Conservation (phyloP, 2,329 filamentous ascomycete species). For the Xenosphaeropsis pyriputrescens region DNA sequence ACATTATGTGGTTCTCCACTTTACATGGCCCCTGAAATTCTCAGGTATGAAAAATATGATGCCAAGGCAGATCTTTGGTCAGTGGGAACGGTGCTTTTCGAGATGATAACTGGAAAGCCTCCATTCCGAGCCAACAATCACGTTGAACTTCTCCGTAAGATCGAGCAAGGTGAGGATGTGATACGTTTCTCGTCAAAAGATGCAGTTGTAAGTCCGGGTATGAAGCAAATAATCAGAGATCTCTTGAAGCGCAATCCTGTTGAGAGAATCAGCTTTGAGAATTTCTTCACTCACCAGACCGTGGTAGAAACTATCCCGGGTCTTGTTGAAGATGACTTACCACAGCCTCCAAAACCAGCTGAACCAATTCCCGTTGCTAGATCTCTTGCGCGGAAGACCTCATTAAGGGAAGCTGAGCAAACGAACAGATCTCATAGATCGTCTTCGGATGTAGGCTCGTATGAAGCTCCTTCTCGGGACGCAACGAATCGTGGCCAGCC, state of each 20-base stretch:
- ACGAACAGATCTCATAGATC: background rate
- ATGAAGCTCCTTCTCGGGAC: slow-evolving; percentile 13
- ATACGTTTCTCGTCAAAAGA: slow-evolving; percentile 72
- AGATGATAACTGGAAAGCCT: slow-evolving; percentile 84
- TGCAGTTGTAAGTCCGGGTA: slow-evolving; percentile 52
- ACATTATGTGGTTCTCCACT: slow-evolving; percentile 92
- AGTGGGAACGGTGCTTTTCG: slow-evolving; percentile 85
- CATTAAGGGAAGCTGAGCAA: slow-evolving; percentile 8
- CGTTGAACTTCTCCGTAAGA: slow-evolving; percentile 82
- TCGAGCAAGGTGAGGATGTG: slow-evolving; percentile 74
- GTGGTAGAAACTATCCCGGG: slow-evolving; percentile 66
- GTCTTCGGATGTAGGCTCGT: background rate
- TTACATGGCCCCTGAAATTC: slow-evolving; percentile 97
- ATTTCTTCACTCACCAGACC: slow-evolving; percentile 67
- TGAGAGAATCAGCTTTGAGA: slow-evolving; percentile 72
- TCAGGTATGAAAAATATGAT: slow-evolving; percentile 94
- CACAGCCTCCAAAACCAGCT: slow-evolving; percentile 10
- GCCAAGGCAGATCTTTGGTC: slow-evolving; percentile 97
- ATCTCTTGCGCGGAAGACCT: slow-evolving; percentile 9
- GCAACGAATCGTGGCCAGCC: background rate
- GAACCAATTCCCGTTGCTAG: slow-evolving; percentile 7
- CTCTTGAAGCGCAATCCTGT: slow-evolving; percentile 77
- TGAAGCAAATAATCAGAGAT: slow-evolving; percentile 68
- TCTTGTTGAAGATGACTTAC: slow-evolving; percentile 61
- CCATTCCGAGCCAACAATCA: slow-evolving; percentile 91